Base-by-base conservation (phyloP, 1,284 basidiomycete genomes). In the Pseudozyma thailandica region DNA sequence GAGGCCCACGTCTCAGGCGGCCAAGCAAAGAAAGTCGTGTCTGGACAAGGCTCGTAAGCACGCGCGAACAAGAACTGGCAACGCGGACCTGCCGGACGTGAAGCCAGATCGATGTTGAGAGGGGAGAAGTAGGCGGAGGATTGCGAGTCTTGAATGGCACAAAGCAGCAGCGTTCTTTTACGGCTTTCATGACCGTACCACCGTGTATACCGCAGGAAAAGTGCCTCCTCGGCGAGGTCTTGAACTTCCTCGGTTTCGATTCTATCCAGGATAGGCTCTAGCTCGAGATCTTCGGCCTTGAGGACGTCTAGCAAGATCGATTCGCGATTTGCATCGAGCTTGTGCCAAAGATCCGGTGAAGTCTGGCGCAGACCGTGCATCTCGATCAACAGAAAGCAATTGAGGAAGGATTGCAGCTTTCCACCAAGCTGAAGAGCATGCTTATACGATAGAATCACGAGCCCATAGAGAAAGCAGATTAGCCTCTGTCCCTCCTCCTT, bases 141-240 rank as follows among this genome's bases (percentile, higher is more conserved):
- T 46, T 71, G 68, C 16, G 68, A 71, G 41, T 71, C 68, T 3
- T 52, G n/a, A 15, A 71, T 71, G 12, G 58, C 68, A 28, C 53
- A 48, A 6, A 61, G 18, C 3, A 71, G 46, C 16, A 65, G 39
- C 9, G 62, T 57, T 7, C 68, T 37, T 25, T 71, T 71, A 15
- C 54, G 45, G 38, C 62, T 65, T 33, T 71, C 68, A 41, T 65
- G 57, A 30, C 51, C 52, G 43, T 71, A 71, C 61, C 61, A 71
- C 2, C 41, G 52, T 15, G 50, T 42, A 61, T 57, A 65, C 2
- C 53, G 38, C 21, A 20, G 6, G 28, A 53, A 54, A 7, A 71
- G 54, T 2, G 50, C 50, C 38, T 61, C 62, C 16, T 61, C 53
- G 2, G 33, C 20, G 27, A 61, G 20, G 10, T 31, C 16, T 2